A percentile compares a stretch with the other conserved stretches of the same genome.
These are phyloP conservation scores for Capsicum baccatum DNA, from an alignment of 257 asterid species.

Conservation along the genomic window DNA sequence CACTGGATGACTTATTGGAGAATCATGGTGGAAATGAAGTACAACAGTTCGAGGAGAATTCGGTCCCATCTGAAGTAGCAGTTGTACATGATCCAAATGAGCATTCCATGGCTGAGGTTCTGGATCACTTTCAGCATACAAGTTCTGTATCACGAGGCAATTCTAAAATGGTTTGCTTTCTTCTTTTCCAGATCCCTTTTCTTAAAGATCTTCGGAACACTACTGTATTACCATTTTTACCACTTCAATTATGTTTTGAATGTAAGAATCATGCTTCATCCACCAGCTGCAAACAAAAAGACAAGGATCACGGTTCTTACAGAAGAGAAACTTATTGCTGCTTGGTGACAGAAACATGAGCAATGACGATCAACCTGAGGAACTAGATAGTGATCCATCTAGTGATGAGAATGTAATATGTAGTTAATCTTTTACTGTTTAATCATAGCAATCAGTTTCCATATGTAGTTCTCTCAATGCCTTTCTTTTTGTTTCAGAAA, in stretches of 20 bases:
- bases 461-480: conserved; percentile 31
- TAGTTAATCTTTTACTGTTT: conserved; percentile 36
- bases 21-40: conserved; percentile 42
- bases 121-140: conserved; percentile 59
- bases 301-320: conserved; percentile 36
- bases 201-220: conserved; percentile 24
- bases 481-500: conserved; percentile 56
- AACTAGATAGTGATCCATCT: conserved; percentile 46
- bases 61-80: conserved; percentile 45
- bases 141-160: conserved; percentile 47
- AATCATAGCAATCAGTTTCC: conserved; percentile 29
- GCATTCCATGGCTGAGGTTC: conserved; percentile 73
- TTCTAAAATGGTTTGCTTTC: conserved; percentile 54
- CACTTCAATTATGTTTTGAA: conserved; percentile 12
- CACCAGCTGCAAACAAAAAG: conserved; percentile 47
- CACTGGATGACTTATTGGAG: conserved; percentile 41
- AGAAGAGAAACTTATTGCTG: conserved; percentile 38
- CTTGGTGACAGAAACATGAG: conserved; percentile 49
- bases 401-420: conserved; percentile 62
- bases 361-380: conserved; percentile 54
- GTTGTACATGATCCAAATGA: conserved; percentile 41
- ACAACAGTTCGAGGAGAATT: conserved; percentile 38
- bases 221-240: conserved; percentile 26
- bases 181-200: conserved; percentile 30
- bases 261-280: neutral